These are phyloP conservation scores for Leishmania braziliensis DNA, from an alignment of 208 protist species.

Conservation along the genomic window DNA sequence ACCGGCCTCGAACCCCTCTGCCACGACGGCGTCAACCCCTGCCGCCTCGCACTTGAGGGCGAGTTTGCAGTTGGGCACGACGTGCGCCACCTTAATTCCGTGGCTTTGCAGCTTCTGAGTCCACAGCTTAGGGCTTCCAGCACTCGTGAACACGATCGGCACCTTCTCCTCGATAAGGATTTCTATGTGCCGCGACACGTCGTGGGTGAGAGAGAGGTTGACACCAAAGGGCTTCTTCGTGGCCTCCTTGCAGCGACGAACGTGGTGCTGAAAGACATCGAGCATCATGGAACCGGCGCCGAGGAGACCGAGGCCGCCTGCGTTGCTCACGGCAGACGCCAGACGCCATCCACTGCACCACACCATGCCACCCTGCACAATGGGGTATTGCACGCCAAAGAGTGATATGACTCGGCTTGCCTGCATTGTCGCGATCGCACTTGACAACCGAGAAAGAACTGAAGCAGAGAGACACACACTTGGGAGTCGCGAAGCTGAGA, in stretches of 20 bases:
- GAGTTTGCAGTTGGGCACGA: constrained; percentile 79
- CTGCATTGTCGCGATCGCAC: constrained; percentile 27
- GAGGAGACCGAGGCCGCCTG: constrained; percentile 85
- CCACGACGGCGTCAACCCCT: constrained; percentile 75
- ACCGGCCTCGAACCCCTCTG: constrained; percentile 83
- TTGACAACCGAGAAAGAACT: not conserved
- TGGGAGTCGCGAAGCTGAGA: not conserved
- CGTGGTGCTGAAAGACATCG: constrained; percentile 64
- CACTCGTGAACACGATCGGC: constrained; percentile 87
- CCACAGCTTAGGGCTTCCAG: constrained; percentile 73
- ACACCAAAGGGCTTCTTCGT: constrained; percentile 78
- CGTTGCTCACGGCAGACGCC: constrained; percentile 86
- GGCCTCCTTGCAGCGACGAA: constrained; percentile 49
- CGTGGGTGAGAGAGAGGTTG: constrained; percentile 61
- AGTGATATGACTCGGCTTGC: constrained; percentile 46
- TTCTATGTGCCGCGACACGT: constrained; percentile 49
- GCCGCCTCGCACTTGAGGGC: constrained; percentile 72
- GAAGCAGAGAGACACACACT: not conserved
- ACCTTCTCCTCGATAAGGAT: constrained; percentile 84
- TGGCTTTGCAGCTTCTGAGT: constrained; percentile 70
- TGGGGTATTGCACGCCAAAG: constrained; percentile 79
- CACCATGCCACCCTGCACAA: constrained; percentile 85
- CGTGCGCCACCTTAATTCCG: constrained; percentile 80
- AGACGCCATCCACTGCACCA: constrained; percentile 79
- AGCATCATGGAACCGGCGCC: constrained; percentile 75